Percentiles rank a stretch among this genome's conserved stretches.
phyloP scores from a whole-genome alignment of 1,284 basidiomycete species.

The Laetiporus sulphureus region DNA sequence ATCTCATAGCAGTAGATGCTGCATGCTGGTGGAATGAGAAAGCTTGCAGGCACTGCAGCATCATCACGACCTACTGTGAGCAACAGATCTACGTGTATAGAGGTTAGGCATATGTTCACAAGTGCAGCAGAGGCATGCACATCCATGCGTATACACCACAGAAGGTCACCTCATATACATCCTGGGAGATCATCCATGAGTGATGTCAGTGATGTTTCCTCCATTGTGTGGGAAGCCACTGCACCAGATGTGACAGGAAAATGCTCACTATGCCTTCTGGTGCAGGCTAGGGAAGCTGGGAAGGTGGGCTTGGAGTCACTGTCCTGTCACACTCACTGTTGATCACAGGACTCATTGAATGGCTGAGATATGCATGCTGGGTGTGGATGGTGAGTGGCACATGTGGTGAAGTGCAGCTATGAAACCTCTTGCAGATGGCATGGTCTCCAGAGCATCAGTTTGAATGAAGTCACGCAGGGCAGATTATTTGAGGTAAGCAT shows the following conservation, averaged over 20 bases:
- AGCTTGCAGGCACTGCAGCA: slow-evolving; percentile 68
- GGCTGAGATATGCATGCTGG: slow-evolving; percentile 25
- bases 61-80: slow-evolving; percentile 71
- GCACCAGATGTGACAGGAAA: slow-evolving; percentile 37
- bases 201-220: slow-evolving; percentile 57
- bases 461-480: slow-evolving; percentile 61
- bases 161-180: slow-evolving; percentile 69
- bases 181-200: slow-evolving; percentile 53
- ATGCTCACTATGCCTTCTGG: slow-evolving; percentile 15
- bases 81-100: slow-evolving; percentile 34
- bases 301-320: slow-evolving; percentile 36
- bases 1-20: slow-evolving; percentile 92
- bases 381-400: slow-evolving; percentile 14
- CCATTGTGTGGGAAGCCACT: slow-evolving; percentile 72
- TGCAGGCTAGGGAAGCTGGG: slow-evolving; percentile 23
- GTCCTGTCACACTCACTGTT: slow-evolving; percentile 64
- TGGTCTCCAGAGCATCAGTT: slow-evolving; percentile 44
- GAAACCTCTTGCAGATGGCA: slow-evolving; percentile 31
- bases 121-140: not conserved
- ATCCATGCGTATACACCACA: slow-evolving; percentile 38
- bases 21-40: slow-evolving; percentile 73
- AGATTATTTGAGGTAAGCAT: slow-evolving; percentile 70
- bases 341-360: slow-evolving; percentile 23
- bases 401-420: slow-evolving; percentile 6
- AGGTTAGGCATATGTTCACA: too few species aligned